These are phyloP conservation scores for Penicillium sp. DNA, from an alignment of 2,329 filamentous ascomycete genomes.

Conservation along the genomic window DNA sequence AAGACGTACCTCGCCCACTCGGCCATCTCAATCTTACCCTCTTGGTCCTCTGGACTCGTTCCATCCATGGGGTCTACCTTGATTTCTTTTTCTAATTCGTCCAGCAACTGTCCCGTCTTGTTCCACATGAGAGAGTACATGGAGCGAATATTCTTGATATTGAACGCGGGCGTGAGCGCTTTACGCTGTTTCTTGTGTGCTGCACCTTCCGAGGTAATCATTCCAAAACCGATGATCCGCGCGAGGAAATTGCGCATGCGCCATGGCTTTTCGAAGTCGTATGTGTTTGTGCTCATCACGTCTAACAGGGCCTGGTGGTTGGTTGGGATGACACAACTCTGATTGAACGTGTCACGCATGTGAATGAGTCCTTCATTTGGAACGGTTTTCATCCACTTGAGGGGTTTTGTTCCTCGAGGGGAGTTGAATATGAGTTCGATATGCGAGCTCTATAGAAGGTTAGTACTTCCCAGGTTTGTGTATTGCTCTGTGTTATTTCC, in stretches of 20 bases:
- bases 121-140: slow-evolving; percentile 40
- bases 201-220: slow-evolving; percentile 52
- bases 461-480: not conserved
- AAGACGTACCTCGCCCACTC: slow-evolving; percentile 32
- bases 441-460: slow-evolving; percentile 24
- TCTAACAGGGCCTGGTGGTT: slow-evolving; percentile 48
- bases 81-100: slow-evolving; percentile 35
- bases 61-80: slow-evolving; percentile 29
- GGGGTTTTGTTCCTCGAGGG: slow-evolving; percentile 30
- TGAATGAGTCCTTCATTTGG: slow-evolving; percentile 57
- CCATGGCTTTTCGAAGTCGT: slow-evolving; percentile 55
- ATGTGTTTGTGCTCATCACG: slow-evolving; percentile 52
- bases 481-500: not conserved
- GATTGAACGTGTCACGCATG: slow-evolving; percentile 50
- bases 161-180: slow-evolving; percentile 38
- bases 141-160: slow-evolving; percentile 37
- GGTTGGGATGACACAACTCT: slow-evolving; percentile 30
- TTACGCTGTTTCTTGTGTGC: slow-evolving; percentile 49
- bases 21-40: slow-evolving; percentile 37
- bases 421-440: slow-evolving; percentile 32
- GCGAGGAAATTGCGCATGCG: slow-evolving; percentile 46
- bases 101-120: slow-evolving; percentile 35
- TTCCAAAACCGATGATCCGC: slow-evolving; percentile 50
- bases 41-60: slow-evolving; percentile 14
- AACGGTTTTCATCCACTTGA: slow-evolving; percentile 51